Conservation (phyloP, 2,329 filamentous ascomycete species). For the Microsporum ferrugineum region DNA sequence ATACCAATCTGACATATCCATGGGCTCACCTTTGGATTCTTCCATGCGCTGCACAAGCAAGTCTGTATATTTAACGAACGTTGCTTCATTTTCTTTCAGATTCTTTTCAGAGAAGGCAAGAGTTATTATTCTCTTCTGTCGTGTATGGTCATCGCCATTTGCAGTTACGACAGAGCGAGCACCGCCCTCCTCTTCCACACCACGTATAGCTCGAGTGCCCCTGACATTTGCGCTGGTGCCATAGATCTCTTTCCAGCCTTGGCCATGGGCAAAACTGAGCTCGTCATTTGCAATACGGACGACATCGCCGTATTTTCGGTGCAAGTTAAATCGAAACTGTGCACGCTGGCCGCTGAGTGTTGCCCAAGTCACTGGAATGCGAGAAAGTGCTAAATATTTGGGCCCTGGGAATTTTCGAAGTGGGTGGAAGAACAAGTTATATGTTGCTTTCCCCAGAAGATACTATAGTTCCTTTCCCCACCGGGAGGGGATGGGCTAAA, state of each 20-base stretch:
- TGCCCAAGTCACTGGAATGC: slow-evolving; percentile 8
- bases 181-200: slow-evolving; percentile 7
- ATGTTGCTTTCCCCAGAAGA: background rate
- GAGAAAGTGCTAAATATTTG: slow-evolving; percentile 12
- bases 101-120: slow-evolving; percentile 36
- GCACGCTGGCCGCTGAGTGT: slow-evolving; percentile 6
- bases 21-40: slow-evolving; percentile 1
- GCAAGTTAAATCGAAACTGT: slow-evolving; percentile 14
- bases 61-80: slow-evolving; percentile 21
- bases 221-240: slow-evolving; percentile 9
- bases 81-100: slow-evolving; percentile 29
- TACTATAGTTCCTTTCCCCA: background rate
- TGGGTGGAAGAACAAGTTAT: slow-evolving; percentile 19
- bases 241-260: slow-evolving; percentile 23
- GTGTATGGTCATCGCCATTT: slow-evolving; percentile 18
- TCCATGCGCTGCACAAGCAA: slow-evolving; percentile 13
- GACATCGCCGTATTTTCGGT: slow-evolving; percentile 21
- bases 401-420: slow-evolving; percentile 19
- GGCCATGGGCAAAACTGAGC: slow-evolving; percentile 17
- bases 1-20: slow-evolving; percentile 16
- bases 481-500: background rate
- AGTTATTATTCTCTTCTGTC: slow-evolving; percentile 24
- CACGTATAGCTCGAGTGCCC: slow-evolving; percentile 5
- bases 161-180: slow-evolving; percentile 13
- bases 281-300: slow-evolving; percentile 23